These are phyloP conservation scores for Pisolithus orientalis DNA, from an alignment of 768 basidiomycete species.

Conservation along the genomic window DNA sequence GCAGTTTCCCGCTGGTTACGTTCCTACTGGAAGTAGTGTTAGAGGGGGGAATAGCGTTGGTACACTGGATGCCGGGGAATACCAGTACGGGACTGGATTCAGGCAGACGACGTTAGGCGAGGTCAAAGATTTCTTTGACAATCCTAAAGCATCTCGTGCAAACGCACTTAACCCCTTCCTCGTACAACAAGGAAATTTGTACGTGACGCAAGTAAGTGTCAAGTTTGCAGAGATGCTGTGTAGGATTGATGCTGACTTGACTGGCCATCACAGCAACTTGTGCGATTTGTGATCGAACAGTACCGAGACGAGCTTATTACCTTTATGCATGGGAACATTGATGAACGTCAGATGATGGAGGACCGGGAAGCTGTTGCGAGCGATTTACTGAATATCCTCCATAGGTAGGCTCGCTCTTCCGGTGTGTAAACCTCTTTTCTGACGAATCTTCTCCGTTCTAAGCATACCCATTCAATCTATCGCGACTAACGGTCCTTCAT, in stretches of 20 bases:
- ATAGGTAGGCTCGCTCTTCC: conserved; percentile 43
- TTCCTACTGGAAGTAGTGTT: conserved; percentile 38
- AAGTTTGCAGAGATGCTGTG: neutral
- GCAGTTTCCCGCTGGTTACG: conserved; percentile 39
- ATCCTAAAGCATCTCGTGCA: conserved; percentile 79
- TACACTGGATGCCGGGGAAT: neutral
- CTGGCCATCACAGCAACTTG: conserved; percentile 61
- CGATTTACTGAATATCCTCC: conserved; percentile 80
- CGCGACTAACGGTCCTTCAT: conserved; percentile 79
- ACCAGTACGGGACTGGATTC: conserved; percentile 63
- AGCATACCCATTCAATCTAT: conserved; percentile 93
- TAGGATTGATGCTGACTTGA: neutral
- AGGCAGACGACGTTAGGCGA: conserved; percentile 80
- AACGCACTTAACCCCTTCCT: conserved; percentile 86
- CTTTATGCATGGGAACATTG: conserved; percentile 57
- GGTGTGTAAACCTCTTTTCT: conserved; percentile 1
- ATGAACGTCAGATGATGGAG: conserved; percentile 61
- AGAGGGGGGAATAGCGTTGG: neutral
- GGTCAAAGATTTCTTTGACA: conserved; percentile 87
- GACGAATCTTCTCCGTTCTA: neutral
- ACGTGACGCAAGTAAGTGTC: conserved; percentile 74
- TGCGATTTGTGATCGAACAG: conserved; percentile 88
- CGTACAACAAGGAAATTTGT: conserved; percentile 89
- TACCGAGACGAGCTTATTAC: conserved; percentile 81
- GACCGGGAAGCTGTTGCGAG: conserved; percentile 82